Conservation (phyloP, 257 asterid genomes). For the Solanum sitiens region DNA sequence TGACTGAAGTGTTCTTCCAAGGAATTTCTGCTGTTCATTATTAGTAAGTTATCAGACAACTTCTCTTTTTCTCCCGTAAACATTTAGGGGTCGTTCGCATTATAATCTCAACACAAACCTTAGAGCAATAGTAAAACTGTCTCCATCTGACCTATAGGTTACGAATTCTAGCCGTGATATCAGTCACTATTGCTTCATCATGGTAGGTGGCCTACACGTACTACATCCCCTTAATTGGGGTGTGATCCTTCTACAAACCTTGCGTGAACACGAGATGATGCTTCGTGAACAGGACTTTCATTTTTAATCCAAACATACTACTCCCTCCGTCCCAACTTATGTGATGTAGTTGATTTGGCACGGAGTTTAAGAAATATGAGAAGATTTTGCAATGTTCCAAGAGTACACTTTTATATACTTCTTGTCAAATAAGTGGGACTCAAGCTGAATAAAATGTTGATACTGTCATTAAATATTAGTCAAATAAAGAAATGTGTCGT, state of each 20-base stretch:
- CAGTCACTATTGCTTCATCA: neutral
- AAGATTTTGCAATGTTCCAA: too few relatives aligned
- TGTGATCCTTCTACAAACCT: neutral
- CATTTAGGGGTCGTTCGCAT: neutral
- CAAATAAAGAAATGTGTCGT: too few relatives aligned
- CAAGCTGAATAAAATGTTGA: neutral
- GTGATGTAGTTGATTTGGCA: neutral
- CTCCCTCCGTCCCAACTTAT: neutral
- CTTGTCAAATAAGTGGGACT: neutral
- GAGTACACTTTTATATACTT: neutral
- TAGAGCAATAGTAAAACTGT: neutral
- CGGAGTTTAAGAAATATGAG: too few relatives aligned
- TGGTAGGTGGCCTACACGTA: neutral
- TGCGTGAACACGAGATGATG: neutral
- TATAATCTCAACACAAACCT: neutral
- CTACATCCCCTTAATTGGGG: neutral
- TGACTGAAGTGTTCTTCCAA: constrained; percentile 50
- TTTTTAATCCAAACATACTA: neutral
- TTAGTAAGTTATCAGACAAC: constrained; percentile 22
- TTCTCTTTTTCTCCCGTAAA: neutral
- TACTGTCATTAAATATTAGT: neutral
- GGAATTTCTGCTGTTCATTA: constrained; percentile 60
- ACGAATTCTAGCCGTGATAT: neutral
- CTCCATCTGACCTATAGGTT: neutral
- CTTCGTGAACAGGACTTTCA: neutral